A percentile compares a stretch with the other conserved stretches of the same genome.
Conservation (phyloP, 495 filamentous ascomycete species). For the Xylaria venustula region DNA sequence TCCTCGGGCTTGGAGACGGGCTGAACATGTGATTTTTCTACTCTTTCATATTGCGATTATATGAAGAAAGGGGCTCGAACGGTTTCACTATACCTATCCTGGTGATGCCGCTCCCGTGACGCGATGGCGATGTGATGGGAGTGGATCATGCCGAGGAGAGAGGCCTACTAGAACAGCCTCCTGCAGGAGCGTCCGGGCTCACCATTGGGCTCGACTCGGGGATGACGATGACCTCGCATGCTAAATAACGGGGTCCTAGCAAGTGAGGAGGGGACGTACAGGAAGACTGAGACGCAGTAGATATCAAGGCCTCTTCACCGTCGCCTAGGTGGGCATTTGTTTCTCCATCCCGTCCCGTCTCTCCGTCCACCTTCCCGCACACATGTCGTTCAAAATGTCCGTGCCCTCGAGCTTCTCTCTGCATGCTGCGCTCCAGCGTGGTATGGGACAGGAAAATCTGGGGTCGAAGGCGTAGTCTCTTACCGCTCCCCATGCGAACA, state of each 20-base stretch:
- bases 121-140: neutral
- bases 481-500: constrained; percentile 7
- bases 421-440: neutral
- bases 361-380: neutral
- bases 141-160: neutral
- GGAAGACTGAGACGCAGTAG: neutral
- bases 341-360: neutral
- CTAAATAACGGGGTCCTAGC: constrained; percentile 1
- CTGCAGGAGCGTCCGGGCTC: neutral
- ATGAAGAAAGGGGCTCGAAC: constrained; percentile 1
- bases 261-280: neutral
- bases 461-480: neutral
- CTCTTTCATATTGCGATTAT: neutral
- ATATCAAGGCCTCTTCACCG: neutral
- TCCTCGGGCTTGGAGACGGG: neutral
- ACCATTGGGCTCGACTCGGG: neutral
- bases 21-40: neutral
- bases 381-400: neutral
- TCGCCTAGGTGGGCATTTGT: neutral
- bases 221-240: neutral
- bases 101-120: neutral
- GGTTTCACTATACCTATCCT: constrained; percentile 1
- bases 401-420: neutral
- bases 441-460: constrained; percentile 3
- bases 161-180: neutral